Evolutionary conservation across 2,329 filamentous ascomycete species (phyloP).

Genomic region (Diaporthe sp.): DNA sequence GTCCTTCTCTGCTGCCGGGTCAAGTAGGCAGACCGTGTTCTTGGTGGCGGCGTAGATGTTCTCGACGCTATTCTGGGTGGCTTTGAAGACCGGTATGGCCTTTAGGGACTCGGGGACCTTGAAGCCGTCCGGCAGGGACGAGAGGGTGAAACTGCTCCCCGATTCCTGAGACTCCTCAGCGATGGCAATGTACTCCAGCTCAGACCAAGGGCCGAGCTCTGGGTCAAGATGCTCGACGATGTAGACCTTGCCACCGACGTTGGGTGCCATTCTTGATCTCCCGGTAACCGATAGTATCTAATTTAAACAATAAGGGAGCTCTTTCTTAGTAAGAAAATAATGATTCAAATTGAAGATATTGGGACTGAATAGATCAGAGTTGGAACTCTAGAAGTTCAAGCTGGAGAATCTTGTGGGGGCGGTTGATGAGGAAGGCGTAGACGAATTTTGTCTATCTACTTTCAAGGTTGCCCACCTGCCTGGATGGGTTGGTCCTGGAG

Average conservation of each 20-base stretch:
- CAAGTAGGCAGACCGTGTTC: conserved; percentile 85
- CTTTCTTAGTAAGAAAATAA: background rate
- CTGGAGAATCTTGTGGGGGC: background rate
- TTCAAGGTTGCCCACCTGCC: background rate
- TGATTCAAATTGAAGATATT: background rate
- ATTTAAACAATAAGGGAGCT: too few relatives aligned
- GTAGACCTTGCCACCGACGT: conserved; percentile 74
- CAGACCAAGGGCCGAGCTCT: conserved; percentile 93
- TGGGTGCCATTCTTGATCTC: conserved; percentile 48
- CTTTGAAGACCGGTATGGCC: conserved; percentile 71
- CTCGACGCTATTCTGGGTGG: conserved; percentile 85
- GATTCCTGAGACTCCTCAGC: conserved; percentile 80
- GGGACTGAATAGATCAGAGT: background rate
- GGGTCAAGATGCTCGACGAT: conserved; percentile 97
- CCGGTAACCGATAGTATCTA: background rate
- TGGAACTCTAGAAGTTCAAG: background rate
- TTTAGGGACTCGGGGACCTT: conserved; percentile 71
- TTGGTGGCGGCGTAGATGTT: conserved; percentile 81
- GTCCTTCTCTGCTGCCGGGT: conserved; percentile 86
- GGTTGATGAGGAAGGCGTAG: background rate
- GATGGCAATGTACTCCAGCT: conserved; percentile 91
- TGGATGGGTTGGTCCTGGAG: conserved; percentile 6
- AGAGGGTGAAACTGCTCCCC: conserved; percentile 81
- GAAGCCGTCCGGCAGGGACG: conserved; percentile 80
- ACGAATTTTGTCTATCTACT: conserved; percentile 7